Percentiles rank a stretch among this genome's conserved stretches.
phyloP scores from a whole-genome alignment of 2,329 filamentous ascomycete genomes.

The Aureobasidium sp. region DNA sequence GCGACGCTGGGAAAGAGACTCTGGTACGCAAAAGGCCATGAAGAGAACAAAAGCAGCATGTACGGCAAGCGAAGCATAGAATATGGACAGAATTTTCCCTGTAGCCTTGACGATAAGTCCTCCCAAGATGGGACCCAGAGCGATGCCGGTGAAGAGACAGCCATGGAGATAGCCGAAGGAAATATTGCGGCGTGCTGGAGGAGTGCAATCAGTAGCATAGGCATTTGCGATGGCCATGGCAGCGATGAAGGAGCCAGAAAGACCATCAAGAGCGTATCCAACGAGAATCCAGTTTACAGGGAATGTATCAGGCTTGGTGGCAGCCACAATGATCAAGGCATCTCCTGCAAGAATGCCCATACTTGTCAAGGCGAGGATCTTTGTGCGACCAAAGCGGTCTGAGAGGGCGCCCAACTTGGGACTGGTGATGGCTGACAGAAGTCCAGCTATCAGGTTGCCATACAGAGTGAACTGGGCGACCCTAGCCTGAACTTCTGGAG shows the following conservation, averaged over 20 bases:
- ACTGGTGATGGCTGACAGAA: constrained; percentile 70
- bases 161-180: constrained; percentile 86
- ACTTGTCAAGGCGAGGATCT: constrained; percentile 63
- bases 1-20: constrained; percentile 69
- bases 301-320: constrained; percentile 61
- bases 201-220: constrained; percentile 82
- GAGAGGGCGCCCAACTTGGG: constrained; percentile 79
- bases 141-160: constrained; percentile 80
- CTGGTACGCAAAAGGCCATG: constrained; percentile 64
- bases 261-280: constrained; percentile 69
- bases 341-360: constrained; percentile 68
- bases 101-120: constrained; percentile 72
- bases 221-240: constrained; percentile 72
- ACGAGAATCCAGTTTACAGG: constrained; percentile 72
- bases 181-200: constrained; percentile 69
- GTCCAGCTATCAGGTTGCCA: constrained; percentile 63
- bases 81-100: constrained; percentile 68
- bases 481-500: constrained; percentile 68
- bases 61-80: constrained; percentile 69
- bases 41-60: constrained; percentile 68
- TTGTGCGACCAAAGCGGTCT: constrained; percentile 75
- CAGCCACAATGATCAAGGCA: constrained; percentile 68
- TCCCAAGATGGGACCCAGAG: constrained; percentile 73
- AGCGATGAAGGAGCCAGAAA: constrained; percentile 82
- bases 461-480: constrained; percentile 73